Conservation (phyloP, 768 basidiomycete genomes). For the Suillus ampliporus region DNA sequence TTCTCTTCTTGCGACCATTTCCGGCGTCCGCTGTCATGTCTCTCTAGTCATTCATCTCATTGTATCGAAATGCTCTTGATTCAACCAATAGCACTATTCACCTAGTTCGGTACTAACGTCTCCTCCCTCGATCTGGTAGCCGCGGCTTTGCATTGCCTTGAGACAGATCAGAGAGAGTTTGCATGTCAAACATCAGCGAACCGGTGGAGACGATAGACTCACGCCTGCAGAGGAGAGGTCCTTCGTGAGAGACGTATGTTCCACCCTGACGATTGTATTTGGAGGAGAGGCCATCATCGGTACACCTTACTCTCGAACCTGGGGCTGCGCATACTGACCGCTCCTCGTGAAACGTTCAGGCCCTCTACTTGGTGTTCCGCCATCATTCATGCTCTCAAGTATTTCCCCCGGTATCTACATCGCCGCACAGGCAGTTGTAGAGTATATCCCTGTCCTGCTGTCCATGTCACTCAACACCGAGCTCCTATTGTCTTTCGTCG, state of each 20-base stretch:
- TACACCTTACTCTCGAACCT: constrained; percentile 36
- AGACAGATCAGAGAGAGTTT: constrained; percentile 67
- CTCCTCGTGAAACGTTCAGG: constrained; percentile 45
- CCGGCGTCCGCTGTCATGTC: constrained; percentile 37
- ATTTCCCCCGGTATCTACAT: constrained; percentile 67
- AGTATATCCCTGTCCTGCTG: constrained; percentile 62
- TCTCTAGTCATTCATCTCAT: constrained; percentile 48
- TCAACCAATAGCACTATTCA: constrained; percentile 69
- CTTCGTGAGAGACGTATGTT: constrained; percentile 59
- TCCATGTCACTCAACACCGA: constrained; percentile 60
- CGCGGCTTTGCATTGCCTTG: constrained; percentile 70
- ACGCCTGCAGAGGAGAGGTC: constrained; percentile 53
- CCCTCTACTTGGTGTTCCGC: constrained; percentile 65
- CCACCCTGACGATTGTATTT: constrained; percentile 72
- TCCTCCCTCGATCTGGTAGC: constrained; percentile 72
- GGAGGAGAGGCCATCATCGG: constrained; percentile 79
- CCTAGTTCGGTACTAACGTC: constrained; percentile 65
- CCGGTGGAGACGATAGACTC: constrained; percentile 37
- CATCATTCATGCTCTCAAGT: constrained; percentile 84
- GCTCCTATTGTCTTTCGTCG: constrained; percentile 73
- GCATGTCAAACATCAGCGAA: constrained; percentile 47
- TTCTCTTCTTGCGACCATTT: neutral
- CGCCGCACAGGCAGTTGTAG: constrained; percentile 62
- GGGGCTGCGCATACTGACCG: constrained; percentile 9
- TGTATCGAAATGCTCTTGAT: constrained; percentile 58